Conservation (phyloP, 2,329 filamentous ascomycete species). For the Aspergillus unguis region DNA sequence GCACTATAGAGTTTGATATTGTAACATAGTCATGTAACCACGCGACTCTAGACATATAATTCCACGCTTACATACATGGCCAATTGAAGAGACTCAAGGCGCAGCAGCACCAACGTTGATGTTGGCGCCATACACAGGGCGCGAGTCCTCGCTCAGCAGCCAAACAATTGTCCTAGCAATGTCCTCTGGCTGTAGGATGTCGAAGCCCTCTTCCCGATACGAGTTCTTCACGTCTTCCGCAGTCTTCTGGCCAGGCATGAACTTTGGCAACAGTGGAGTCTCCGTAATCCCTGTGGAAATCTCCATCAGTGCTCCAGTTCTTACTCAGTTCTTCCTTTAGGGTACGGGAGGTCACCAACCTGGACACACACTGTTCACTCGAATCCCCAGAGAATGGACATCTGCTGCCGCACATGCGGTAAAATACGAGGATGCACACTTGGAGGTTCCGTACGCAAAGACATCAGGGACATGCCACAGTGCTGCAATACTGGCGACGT, state of each 20-base stretch:
- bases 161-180: conserved; percentile 17
- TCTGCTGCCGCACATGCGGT: conserved; percentile 15
- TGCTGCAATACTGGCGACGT: conserved; percentile 17
- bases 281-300: conserved; percentile 10
- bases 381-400: conserved; percentile 33
- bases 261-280: conserved; percentile 15
- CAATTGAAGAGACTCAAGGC: background rate
- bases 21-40: no score
- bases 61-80: no score
- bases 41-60: background rate
- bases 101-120: conserved; percentile 17
- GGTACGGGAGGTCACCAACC: conserved; percentile 29
- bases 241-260: conserved; percentile 5
- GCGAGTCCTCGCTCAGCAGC: conserved; percentile 18
- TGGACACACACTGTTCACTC: conserved; percentile 59
- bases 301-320: background rate
- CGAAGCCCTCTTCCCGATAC: conserved; percentile 8
- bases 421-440: conserved; percentile 15
- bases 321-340: background rate
- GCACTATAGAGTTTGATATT: no score
- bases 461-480: conserved; percentile 13
- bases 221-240: conserved; percentile 8
- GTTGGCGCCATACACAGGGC: conserved; percentile 15
- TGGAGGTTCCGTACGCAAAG: conserved; percentile 17
- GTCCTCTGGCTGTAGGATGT: conserved; percentile 14